Evolutionary conservation across 176 grass and related monocot genomes (phyloP), one percentile per base, ranked within the genome.

Genomic region (Hordeum marinum): DNA sequence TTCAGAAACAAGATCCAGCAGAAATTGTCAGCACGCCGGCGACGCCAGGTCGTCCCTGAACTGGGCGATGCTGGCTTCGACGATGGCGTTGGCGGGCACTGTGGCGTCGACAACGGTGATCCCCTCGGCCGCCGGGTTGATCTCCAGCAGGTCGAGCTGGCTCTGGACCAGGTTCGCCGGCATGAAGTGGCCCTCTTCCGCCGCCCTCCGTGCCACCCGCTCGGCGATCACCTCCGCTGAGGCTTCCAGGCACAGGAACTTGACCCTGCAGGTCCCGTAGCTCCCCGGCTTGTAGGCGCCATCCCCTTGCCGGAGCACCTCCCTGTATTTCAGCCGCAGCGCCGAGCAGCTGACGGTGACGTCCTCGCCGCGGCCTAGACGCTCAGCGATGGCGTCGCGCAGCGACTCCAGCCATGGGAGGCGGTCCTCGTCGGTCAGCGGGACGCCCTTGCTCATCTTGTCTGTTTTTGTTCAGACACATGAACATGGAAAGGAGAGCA

Each of bases 111-210:
- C 31, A 60, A 77, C 82, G 0, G 83, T 76, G 79, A 99, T 89
- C 11, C 80, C 90, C 83, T 96, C 96, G 0, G 32, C 81, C 3
- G 43, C 46, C n/a, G n/a, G n/a, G 41, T 99, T 55, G 18, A 94
- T 69, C 88, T 89, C 84, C 52, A 96, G 85, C 91, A 92, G 82
- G 82, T 99, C 86, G 73, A 98, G 84, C 76, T 98, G 96, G 64
- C 91, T 95, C 42, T 76, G 89, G 24, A 98, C 71, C 68, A 96
- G 63, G 83, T 85, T 89, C 5, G 79, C 69, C 27, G 96, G 93
- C 96, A 98, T 98, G 90, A 95, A 94, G 55, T 98, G 96, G 0
- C 67, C 77, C 52, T 75, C 91, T 58, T 95, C 84, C 66, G 6
- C 11, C 3, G 93, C 88, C 76, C 93, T 65, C 20, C 84, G 75